Evolutionary conservation across 352 stramenopile genomes (phyloP).

Genomic region (Pythium insidiosum): DNA sequence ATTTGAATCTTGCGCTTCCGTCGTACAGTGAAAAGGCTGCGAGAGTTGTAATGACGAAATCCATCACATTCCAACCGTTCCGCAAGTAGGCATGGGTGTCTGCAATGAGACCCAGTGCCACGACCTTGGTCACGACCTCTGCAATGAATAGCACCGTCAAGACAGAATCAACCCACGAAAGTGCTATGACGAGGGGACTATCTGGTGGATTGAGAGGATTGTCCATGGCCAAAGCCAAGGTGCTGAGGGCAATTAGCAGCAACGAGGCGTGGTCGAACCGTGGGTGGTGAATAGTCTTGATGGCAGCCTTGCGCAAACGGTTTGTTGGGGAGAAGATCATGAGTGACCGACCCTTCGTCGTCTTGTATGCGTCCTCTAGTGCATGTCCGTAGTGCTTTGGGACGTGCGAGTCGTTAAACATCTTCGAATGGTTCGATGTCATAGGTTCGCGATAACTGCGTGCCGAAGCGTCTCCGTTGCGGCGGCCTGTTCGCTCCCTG

Average conservation of each 20-base stretch:
- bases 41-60: slow-evolving; percentile 83
- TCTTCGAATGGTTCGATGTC: slow-evolving; percentile 3
- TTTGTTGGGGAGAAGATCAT: slow-evolving; percentile 39
- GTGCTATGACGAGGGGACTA: slow-evolving; percentile 25
- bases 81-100: slow-evolving; percentile 62
- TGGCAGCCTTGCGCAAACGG: slow-evolving; percentile 33
- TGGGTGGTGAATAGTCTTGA: slow-evolving; percentile 39
- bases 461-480: not conserved
- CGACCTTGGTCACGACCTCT: slow-evolving; percentile 83
- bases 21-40: slow-evolving; percentile 67
- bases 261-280: slow-evolving; percentile 76
- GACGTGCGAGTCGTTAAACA: slow-evolving; percentile 15
- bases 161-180: slow-evolving; percentile 54
- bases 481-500: no score
- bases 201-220: slow-evolving; percentile 51
- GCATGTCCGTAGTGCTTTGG: no score
- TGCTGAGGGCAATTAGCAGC: slow-evolving; percentile 62
- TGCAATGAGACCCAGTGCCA: slow-evolving; percentile 70
- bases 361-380: no score
- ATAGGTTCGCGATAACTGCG: slow-evolving; percentile 8
- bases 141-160: slow-evolving; percentile 83
- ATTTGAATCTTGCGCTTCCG: slow-evolving; percentile 54
- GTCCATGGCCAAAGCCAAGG: slow-evolving; percentile 64
- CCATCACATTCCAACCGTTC: slow-evolving; percentile 86
- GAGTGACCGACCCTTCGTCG: no score